Evolutionary conservation across 2,329 filamentous ascomycete species (phyloP), one percentile per base, ranked within the genome.

Genomic region (Arachnomyces sp.): DNA sequence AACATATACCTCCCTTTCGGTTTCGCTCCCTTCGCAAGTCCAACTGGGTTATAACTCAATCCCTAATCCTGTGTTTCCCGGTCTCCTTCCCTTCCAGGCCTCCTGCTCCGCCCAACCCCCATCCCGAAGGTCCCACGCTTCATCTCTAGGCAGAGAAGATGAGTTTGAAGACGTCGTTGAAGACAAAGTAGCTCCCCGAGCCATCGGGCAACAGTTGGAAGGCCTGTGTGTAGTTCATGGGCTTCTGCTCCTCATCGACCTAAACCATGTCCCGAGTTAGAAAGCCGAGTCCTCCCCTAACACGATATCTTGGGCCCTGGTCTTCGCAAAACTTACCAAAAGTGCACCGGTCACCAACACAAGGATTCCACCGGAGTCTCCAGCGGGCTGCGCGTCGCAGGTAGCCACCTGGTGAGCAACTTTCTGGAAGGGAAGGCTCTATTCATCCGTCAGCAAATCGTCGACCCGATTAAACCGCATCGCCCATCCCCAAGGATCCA

Each of bases 121-220:
- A 14, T 31, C 12, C 15, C 7, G 33, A n/a, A n/a, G n/a, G n/a
- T 25, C 11, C 28, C 37, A 33, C 17, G 30, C 8, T 45, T 49
- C 46, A 52, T 38, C 43, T 43, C 20, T 25, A 25, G 17, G 52
- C 53, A 36, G 54, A 48, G 66, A 84, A 90, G 53, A 94, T 77
- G 47, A 96, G 77, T 68, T 85, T 85, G 80, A 96, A 96, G 63
- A 96, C 70, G 65, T 96, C 90, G 73, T 96, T 95, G 71, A 81
- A 82, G 61, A 96, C 84, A 64, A 78, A 95, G 72, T 83, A 94
- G 67, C 74, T 79, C 53, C 79, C 82, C 37, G 56, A 51, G 18
- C 66, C 66, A 40, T 87, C 82, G 45, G 79, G 81, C 50, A 79
- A 66, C 47, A 96, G 81, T 66, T 93, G 84, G 77, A 96, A 96